phyloP scores from a whole-genome alignment of 305 asterid species.

The Fraxinus xanthoxyloides region DNA sequence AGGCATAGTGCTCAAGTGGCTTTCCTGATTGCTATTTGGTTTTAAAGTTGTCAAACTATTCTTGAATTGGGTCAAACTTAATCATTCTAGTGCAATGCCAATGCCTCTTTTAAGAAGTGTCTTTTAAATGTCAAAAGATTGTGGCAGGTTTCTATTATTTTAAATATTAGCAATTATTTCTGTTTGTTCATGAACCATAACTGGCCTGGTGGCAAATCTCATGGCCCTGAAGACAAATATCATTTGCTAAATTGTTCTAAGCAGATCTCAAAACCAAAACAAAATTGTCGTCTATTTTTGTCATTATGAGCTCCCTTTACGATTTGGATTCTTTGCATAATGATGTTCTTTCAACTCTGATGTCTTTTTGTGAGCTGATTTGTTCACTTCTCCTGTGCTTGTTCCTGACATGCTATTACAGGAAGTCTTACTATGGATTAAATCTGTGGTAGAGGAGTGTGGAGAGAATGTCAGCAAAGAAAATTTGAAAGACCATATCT shows the following conservation, averaged over 20 bases:
- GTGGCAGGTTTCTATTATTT: neutral
- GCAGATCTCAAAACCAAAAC: neutral
- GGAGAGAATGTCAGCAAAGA: constrained; percentile 91
- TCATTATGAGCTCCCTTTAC: neutral
- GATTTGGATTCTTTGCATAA: neutral
- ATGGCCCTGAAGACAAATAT: neutral
- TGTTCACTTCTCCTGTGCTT: constrained; percentile 8
- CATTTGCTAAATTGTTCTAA: neutral
- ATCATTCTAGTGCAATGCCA: neutral
- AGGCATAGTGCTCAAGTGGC: constrained; percentile 2
- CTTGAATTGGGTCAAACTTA: neutral
- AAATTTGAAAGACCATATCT: constrained; percentile 68
- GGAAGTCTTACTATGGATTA: constrained; percentile 96
- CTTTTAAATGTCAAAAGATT: constrained; percentile 3
- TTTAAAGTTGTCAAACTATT: neutral
- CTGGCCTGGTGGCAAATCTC: neutral
- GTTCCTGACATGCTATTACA: constrained; percentile 27
- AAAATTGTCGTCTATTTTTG: neutral
- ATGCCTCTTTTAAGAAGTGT: neutral
- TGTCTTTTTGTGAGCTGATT: neutral
- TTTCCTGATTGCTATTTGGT: neutral
- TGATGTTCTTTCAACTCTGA: neutral
- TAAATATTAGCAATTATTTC: neutral
- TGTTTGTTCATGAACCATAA: neutral
- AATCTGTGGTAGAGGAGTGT: constrained; percentile 85